These are phyloP conservation scores for Arachis hypogaea DNA, from an alignment of 306 rosid species.

Conservation along the genomic window DNA sequence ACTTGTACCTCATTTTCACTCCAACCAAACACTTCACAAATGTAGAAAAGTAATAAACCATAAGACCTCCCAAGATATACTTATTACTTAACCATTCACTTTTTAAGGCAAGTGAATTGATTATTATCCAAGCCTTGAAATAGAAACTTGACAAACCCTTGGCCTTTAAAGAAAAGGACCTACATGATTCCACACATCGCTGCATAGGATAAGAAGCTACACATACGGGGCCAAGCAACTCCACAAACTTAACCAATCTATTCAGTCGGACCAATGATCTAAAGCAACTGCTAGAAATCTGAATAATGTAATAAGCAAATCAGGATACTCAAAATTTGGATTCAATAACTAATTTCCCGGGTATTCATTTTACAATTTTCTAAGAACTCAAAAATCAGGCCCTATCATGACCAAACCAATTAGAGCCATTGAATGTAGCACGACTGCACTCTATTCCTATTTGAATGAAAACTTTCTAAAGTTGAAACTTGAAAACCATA, in stretches of 20 bases:
- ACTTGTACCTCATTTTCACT: no score
- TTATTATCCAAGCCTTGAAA: not conserved
- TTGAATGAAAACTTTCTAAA: constrained; percentile 25
- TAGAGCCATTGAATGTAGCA: constrained; percentile 1
- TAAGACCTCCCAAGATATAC: no score
- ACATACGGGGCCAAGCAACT: constrained; percentile 3
- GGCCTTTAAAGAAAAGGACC: constrained; percentile 1
- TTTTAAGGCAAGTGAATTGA: not conserved
- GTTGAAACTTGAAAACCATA: constrained; percentile 1
- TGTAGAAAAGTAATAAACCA: no score
- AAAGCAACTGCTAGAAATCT: not conserved
- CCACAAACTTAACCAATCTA: constrained; percentile 8
- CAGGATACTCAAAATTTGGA: not conserved
- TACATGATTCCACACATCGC: not conserved
- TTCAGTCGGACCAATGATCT: constrained; percentile 11
- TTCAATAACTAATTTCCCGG: not conserved
- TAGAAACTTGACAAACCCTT: not conserved
- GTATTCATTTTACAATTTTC: constrained; percentile 9
- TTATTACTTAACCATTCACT: not conserved
- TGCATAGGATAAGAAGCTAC: not conserved
- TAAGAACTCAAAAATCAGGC: not conserved
- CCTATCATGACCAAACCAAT: not conserved
- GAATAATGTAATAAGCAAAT: not conserved
- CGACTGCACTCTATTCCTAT: not conserved
- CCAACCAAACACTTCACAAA: no score